A percentile compares a stretch with the other conserved stretches of the same genome.
phyloP scores from a whole-genome alignment of 176 grass and related monocot genomes.

The Bolboschoenus planiculmis region DNA sequence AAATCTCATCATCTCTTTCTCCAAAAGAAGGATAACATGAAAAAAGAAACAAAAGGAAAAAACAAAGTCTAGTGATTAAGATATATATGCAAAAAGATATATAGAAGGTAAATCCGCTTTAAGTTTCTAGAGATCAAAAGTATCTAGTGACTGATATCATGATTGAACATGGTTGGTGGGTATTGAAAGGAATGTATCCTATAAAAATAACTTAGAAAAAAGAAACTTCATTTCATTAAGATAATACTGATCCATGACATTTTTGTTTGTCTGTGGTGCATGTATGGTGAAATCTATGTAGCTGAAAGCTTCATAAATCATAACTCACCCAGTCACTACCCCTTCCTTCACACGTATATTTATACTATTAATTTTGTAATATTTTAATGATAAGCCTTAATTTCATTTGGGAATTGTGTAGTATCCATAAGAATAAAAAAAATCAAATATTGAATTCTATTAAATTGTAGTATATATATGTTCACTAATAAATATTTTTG shows the following conservation, averaged over 20 bases:
- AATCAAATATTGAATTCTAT: too few relatives aligned
- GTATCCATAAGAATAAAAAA: too few relatives aligned
- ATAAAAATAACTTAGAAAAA: not conserved
- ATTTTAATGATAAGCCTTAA: too few relatives aligned
- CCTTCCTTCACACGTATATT: too few relatives aligned
- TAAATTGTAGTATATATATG: too few relatives aligned
- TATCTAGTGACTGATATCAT: not conserved
- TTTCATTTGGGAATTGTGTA: too few relatives aligned
- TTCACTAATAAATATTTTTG: not conserved
- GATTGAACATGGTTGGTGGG: not conserved
- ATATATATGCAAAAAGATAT: conserved; percentile 6
- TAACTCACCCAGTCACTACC: not conserved
- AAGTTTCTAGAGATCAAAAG: conserved; percentile 12
- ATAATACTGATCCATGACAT: not conserved
- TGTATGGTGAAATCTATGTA: not conserved
- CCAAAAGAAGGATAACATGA: not conserved
- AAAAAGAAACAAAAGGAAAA: not conserved
- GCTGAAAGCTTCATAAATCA: not conserved
- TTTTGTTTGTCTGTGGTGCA: not conserved
- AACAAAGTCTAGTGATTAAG: not conserved
- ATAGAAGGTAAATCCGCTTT: not conserved
- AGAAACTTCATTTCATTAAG: not conserved
- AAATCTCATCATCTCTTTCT: not conserved
- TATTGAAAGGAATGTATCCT: not conserved
- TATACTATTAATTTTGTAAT: too few relatives aligned